Evolutionary conservation across 148 eudicot genomes (phyloP).

Genomic region (Polygonum aviculare): DNA sequence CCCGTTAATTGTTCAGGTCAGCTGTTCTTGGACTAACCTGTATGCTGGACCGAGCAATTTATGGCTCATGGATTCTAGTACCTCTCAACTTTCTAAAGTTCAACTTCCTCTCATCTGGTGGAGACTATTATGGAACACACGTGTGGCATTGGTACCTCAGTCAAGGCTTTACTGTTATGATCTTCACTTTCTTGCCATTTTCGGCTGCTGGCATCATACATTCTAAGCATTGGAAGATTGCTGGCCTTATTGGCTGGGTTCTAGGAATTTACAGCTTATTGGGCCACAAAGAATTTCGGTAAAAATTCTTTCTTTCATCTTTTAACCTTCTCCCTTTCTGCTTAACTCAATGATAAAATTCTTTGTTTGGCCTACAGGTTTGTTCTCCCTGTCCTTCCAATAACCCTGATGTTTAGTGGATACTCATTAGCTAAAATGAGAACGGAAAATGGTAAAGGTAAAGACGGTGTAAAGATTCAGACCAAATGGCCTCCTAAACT

Average conservation of each 20-base stretch:
- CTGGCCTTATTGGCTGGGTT: conserved; percentile 78
- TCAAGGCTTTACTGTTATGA: conserved; percentile 85
- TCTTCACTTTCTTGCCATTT: conserved; percentile 83
- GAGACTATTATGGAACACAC: conserved; percentile 99
- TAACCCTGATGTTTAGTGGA: conserved; percentile 82
- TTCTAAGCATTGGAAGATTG: conserved; percentile 74
- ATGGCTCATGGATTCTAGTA: conserved; percentile 86
- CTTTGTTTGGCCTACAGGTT: conserved; percentile 45
- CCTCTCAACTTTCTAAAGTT: conserved; percentile 88
- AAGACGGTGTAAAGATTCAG: conserved; percentile 22
- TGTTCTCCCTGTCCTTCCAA: conserved; percentile 90
- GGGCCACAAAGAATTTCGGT: conserved; percentile 99
- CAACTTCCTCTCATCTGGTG: conserved; percentile 95
- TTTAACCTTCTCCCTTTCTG: not conserved
- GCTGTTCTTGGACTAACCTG: conserved; percentile 49
- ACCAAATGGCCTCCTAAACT: conserved; percentile 33
- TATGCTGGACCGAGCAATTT: conserved; percentile 63
- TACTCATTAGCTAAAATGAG: conserved; percentile 52
- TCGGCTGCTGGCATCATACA: conserved; percentile 49
- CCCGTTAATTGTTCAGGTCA: conserved; percentile 35
- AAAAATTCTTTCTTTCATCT: conserved; percentile 6
- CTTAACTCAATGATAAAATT: not conserved
- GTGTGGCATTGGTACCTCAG: conserved; percentile 95
- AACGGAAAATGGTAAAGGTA: conserved; percentile 27
- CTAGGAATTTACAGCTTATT: conserved; percentile 77